Evolutionary conservation across 73 alveolate species (phyloP).

Genomic region (Tetrahymena thermophila): DNA sequence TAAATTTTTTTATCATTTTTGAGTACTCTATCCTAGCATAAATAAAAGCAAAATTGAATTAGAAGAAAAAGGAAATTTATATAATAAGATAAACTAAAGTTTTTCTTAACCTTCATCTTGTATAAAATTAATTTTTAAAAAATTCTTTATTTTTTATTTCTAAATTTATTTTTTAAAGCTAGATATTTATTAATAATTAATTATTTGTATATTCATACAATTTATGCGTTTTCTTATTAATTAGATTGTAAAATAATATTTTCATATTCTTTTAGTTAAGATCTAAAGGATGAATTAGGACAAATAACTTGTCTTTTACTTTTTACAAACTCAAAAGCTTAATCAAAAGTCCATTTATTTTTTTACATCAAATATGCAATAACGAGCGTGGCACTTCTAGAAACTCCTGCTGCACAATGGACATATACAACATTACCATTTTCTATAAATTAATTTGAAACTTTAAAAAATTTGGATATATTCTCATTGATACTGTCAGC

Average conservation of each 20-base stretch:
- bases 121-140: no score
- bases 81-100: no score
- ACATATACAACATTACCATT: constrained; percentile 23
- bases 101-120: no score
- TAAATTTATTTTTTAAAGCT: no score
- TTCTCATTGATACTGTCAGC: neutral
- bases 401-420: constrained; percentile 62
- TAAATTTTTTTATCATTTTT: no score
- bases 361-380: constrained; percentile 51
- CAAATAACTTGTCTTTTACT: constrained; percentile 20
- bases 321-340: constrained; percentile 40
- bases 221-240: neutral
- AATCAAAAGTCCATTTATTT: constrained; percentile 25
- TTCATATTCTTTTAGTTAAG: constrained; percentile 38
- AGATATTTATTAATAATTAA: no score
- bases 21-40: no score
- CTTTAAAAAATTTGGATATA: neutral
- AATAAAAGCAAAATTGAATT: no score
- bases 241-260: neutral
- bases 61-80: no score
- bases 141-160: no score
- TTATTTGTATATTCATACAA: neutral
- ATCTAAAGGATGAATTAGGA: constrained; percentile 55
- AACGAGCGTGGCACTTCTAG: constrained; percentile 56
- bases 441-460: neutral